Conservation (phyloP, 495 filamentous ascomycete genomes). For the Hypoxylon cercidicola region DNA sequence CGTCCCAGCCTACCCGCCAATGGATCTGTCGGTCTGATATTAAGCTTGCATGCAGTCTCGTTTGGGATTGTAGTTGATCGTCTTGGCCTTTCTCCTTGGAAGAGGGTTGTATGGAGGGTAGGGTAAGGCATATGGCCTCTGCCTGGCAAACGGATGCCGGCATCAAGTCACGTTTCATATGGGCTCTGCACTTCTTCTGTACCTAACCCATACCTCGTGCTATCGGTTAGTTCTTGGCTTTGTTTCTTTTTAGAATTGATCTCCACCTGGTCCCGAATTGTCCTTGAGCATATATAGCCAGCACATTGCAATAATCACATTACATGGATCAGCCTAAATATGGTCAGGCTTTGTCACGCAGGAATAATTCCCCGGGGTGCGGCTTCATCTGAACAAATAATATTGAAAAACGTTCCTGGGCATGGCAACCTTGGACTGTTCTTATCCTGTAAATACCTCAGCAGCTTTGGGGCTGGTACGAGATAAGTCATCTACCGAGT, state of each 20-base stretch:
- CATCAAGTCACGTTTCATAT: conserved; percentile 31
- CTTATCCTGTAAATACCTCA: conserved; percentile 18
- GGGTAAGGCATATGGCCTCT: conserved; percentile 20
- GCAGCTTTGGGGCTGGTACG: conserved; percentile 16
- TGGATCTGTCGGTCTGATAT: conserved; percentile 26
- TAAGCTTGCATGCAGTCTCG: conserved; percentile 20
- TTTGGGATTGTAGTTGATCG: conserved; percentile 13
- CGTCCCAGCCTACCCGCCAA: conserved; percentile 27
- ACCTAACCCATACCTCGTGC: conserved; percentile 38
- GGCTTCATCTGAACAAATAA: conserved; percentile 4
- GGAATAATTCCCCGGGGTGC: conserved; percentile 12
- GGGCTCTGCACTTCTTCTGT: conserved; percentile 24
- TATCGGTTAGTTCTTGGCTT: conserved; percentile 18
- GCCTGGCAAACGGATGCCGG: conserved; percentile 25
- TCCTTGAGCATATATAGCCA: conserved; percentile 22
- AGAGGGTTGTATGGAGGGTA: conserved; percentile 22
- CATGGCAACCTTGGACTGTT: neutral
- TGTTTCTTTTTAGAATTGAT: conserved; percentile 23
- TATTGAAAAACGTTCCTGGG: neutral
- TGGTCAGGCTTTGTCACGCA: conserved; percentile 7
- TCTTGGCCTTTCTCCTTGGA: conserved; percentile 23
- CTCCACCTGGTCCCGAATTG: conserved; percentile 12
- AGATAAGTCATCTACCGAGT: neutral
- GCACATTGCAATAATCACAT: conserved; percentile 24
- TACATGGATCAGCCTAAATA: conserved; percentile 38